Evolutionary conservation across 495 filamentous ascomycete genomes (phyloP).

Genomic region (Cladorrhinum samala): DNA sequence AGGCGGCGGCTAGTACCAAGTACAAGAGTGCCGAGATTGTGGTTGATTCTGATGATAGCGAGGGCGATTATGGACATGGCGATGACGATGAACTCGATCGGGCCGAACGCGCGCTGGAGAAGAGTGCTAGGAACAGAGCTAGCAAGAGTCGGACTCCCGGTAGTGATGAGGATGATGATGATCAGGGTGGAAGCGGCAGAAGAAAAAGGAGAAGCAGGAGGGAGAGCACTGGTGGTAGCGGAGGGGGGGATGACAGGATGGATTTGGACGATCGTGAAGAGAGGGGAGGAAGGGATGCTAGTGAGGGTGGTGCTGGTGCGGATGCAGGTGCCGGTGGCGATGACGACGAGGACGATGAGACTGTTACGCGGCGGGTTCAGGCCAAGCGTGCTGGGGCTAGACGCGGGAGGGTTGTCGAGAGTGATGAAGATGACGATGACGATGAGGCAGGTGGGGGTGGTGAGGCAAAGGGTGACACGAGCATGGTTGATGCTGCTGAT

Average conservation of each 20-base stretch:
- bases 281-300: slow-evolving; percentile 4
- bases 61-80: slow-evolving; percentile 33
- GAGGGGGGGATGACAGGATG: slow-evolving; percentile 23
- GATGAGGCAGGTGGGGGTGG: slow-evolving; percentile 5
- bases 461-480: slow-evolving; percentile 22
- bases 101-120: slow-evolving; percentile 35
- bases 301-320: slow-evolving; percentile 12
- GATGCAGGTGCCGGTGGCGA: slow-evolving; percentile 30
- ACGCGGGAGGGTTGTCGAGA: slow-evolving; percentile 36
- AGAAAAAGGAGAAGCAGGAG: slow-evolving; percentile 16
- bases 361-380: slow-evolving; percentile 21
- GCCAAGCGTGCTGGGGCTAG: slow-evolving; percentile 26
- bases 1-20: slow-evolving; percentile 38
- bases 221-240: slow-evolving; percentile 26
- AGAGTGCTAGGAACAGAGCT: slow-evolving; percentile 6
- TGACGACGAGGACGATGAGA: slow-evolving; percentile 40
- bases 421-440: slow-evolving; percentile 41
- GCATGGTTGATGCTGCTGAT: slow-evolving; percentile 32
- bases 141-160: slow-evolving; percentile 6
- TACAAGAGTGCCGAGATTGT: slow-evolving; percentile 79
- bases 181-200: slow-evolving; percentile 20
- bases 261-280: slow-evolving; percentile 29
- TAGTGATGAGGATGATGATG: slow-evolving; percentile 7
- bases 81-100: slow-evolving; percentile 30
- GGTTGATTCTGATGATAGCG: slow-evolving; percentile 57